Evolutionary conservation across 495 filamentous ascomycete genomes (phyloP).

Genomic region (Aspergillus saccharolyticus): DNA sequence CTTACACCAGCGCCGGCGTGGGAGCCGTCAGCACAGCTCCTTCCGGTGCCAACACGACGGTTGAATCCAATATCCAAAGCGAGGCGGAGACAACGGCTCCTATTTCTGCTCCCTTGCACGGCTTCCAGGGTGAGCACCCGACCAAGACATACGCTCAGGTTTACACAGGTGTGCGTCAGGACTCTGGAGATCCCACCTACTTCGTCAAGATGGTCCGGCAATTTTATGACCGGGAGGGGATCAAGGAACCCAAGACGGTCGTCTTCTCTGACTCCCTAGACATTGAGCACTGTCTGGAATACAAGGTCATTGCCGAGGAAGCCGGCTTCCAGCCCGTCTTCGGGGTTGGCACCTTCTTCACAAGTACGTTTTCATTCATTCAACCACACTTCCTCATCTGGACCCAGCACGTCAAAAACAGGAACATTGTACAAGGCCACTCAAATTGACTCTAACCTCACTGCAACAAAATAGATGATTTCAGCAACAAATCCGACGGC

Average conservation of each 20-base stretch:
- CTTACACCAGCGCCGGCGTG: slow-evolving; percentile 28
- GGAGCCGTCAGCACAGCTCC: slow-evolving; percentile 26
- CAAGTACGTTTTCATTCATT: slow-evolving; percentile 51
- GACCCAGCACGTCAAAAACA: background rate
- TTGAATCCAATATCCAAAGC: slow-evolving; percentile 20
- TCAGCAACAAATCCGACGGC: slow-evolving; percentile 55
- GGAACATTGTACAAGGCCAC: background rate
- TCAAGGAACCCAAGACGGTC: slow-evolving; percentile 79
- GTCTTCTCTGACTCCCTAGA: slow-evolving; percentile 97
- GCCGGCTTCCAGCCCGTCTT: slow-evolving; percentile 79
- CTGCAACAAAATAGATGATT: slow-evolving; percentile 59
- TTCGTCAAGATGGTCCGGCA: slow-evolving; percentile 79
- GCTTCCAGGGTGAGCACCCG: slow-evolving; percentile 4
- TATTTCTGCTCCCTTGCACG: slow-evolving; percentile 23
- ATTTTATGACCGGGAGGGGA: slow-evolving; percentile 75
- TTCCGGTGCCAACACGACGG: slow-evolving; percentile 29
- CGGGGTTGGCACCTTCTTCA: slow-evolving; percentile 92
- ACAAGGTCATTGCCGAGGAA: slow-evolving; percentile 73
- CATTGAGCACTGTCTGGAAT: slow-evolving; percentile 85
- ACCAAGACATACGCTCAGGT: slow-evolving; percentile 70
- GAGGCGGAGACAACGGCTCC: slow-evolving; percentile 26
- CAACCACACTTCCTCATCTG: background rate
- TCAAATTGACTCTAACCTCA: background rate
- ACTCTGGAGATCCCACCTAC: slow-evolving; percentile 81
- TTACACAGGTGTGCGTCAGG: slow-evolving; percentile 86